Evolutionary conservation across 108 stramenopile genomes (phyloP), one percentile per base, ranked within the genome.

Genomic region (Chaetoceros tenuissimus): DNA sequence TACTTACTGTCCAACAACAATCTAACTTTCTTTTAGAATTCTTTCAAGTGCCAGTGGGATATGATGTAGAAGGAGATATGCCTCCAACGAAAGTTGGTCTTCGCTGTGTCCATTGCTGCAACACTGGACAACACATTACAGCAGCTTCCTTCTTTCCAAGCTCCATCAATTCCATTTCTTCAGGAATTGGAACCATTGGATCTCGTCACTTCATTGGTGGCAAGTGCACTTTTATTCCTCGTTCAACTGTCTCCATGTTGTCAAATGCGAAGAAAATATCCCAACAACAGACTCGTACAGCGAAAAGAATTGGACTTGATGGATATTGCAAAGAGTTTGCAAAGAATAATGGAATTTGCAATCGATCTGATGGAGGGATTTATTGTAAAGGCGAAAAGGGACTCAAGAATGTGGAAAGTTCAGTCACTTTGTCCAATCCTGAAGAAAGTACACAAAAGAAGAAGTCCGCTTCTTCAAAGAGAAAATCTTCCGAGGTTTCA

Each of bases 161-260:
- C n/a, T n/a, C n/a, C n/a, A n/a, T n/a, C n/a, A 28, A 68, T 75
- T 71, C 69, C 31, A 67, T 74, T 52, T 61, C 73, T 47, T 71
- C 73, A 0, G 73, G 73, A 16, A 69, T 74, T 5, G 73, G 73
- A 20, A 74, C 73, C 18, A 71, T 74, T 22, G 70, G 73, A 0
- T 24, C 60, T 1, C 52, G 73, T 8, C 73, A 74, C 28, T 74
- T 74, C 47, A 56, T 66, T 2, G 63, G 65, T 61, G 66, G 66
- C 20, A 74, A 74, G 54, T 74, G 73, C 48, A 69, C 73, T 21
- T 55, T 62, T 40, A 51, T 59, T 19, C 19, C 51, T 23, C 60
- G 55, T 24, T 59, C 67, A 29, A 10, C 54, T 0, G 66, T 71
- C 29, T 30, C 55, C n/a, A 64, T 62, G 46, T 62, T 74, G 69